Evolutionary conservation across 1,284 basidiomycete species (phyloP).

Genomic region (Coriolopsis trogii): DNA sequence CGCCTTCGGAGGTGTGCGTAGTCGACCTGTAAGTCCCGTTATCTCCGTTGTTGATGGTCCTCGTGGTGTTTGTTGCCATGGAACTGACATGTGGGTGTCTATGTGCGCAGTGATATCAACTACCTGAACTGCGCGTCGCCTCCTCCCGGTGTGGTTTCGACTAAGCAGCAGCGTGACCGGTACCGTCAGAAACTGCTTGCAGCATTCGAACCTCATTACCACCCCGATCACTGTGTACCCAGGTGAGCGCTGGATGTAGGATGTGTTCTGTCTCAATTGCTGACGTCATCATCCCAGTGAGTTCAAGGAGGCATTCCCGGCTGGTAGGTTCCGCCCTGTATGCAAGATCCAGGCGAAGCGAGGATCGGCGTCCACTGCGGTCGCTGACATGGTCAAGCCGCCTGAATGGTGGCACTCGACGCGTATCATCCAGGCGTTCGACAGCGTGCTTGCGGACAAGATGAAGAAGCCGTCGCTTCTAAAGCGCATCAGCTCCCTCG

Average conservation of each 20-base stretch:
- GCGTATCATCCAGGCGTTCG: conserved; percentile 87
- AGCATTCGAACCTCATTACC: conserved; percentile 84
- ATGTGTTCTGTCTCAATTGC: too few relatives aligned
- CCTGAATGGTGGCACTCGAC: conserved; percentile 94
- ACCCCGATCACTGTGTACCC: conserved; percentile 81
- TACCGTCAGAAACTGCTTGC: conserved; percentile 76
- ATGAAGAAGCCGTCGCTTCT: conserved; percentile 89
- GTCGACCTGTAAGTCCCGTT: conserved; percentile 79
- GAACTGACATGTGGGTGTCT: background rate
- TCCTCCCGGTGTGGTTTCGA: conserved; percentile 79
- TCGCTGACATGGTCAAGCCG: conserved; percentile 83
- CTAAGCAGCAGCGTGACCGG: conserved; percentile 83
- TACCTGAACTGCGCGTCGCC: conserved; percentile 82
- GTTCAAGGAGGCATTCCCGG: conserved; percentile 95
- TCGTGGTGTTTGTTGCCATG: background rate
- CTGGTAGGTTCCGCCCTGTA: conserved; percentile 81
- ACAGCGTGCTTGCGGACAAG: conserved; percentile 86
- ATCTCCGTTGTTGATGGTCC: conserved; percentile 8
- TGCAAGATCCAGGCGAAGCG: conserved; percentile 86
- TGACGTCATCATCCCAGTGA: too few relatives aligned
- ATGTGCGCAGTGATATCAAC: conserved; percentile 77
- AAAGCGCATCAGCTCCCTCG: conserved; percentile 83
- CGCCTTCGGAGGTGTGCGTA: conserved; percentile 83
- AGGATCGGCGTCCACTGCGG: conserved; percentile 76
- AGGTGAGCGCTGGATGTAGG: too few relatives aligned